Evolutionary conservation across 1,284 basidiomycete genomes (phyloP), one percentile per base, ranked within the genome.

Genomic region (Boletus mariae): DNA sequence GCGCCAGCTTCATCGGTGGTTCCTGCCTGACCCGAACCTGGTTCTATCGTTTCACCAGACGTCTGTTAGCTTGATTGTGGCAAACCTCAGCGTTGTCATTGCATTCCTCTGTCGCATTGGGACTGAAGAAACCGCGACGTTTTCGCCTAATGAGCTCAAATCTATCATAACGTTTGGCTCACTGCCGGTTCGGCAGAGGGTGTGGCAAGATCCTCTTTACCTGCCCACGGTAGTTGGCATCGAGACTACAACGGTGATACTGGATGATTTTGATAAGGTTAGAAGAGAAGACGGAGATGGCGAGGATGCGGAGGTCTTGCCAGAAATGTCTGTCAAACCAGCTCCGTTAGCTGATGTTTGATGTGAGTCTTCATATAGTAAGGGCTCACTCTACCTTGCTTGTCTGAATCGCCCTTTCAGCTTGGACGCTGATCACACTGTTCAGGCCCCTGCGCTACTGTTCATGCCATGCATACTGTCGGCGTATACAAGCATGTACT

Each of bases 81-180:
- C 47, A 7, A 48, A 48, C 37, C 47, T 48, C 4, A 48, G 47
- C n/a, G 47, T 52, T 7, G 49, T 52, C 17, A 34, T 52, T 15
- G 49, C 51, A 7, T 52, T 52, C 48, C 23, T 52, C 26, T 52
- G 50, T 28, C 51, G 51, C 31, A 51, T 52, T 15, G 31, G 41
- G 10, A 43, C 51, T 5, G 51, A 52, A 29, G 51, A 52, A 13
- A 51, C 32, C 7, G 40, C 40, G n/a, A 40, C 40, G 9, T 52
- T 51, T 25, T 35, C 51, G 9, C 48, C 40, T 13, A 42, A 13
- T 7, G 48, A 52, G 2, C 20, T 52, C 32, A 51, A 23, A 7
- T 52, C 51, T 15, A 43, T 52, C 5, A 5, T 52, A 26, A 52
- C 51, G 11, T 52, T 52, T 28, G 51, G 51, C 8, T 43, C 51